These are phyloP conservation scores for Abrus precatorius DNA, from an alignment of 306 rosid genomes.

Conservation along the genomic window DNA sequence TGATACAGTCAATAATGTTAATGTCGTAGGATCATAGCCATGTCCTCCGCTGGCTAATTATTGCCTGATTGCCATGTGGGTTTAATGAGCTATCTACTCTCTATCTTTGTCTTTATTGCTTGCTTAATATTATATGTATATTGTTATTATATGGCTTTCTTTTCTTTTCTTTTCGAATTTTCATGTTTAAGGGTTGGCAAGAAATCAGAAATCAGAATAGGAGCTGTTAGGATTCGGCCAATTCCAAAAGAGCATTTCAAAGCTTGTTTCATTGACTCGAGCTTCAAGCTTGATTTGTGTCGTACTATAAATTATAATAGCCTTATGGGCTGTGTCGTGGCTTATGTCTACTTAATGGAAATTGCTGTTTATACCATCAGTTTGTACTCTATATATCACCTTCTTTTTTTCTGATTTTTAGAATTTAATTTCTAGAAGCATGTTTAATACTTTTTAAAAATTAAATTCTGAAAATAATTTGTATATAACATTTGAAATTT, in stretches of 20 bases:
- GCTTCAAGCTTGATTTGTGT: neutral
- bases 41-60: neutral
- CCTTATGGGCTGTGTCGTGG: too few species aligned
- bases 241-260: too few species aligned
- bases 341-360: too few species aligned
- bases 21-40: neutral
- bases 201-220: neutral
- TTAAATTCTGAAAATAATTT: too few species aligned
- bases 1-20: slow-evolving; percentile 39
- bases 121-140: slow-evolving; percentile 5
- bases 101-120: slow-evolving; percentile 27
- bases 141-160: neutral
- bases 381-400: too few species aligned
- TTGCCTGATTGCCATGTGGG: slow-evolving; percentile 46
- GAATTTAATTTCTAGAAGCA: too few species aligned
- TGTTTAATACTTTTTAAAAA: too few species aligned
- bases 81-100: neutral
- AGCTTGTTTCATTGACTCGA: neutral
- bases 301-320: neutral
- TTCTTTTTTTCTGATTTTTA: too few species aligned
- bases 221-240: neutral
- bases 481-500: too few species aligned
- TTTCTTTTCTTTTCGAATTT: neutral
- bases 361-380: too few species aligned
- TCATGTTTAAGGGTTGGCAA: neutral